These are phyloP conservation scores for Pezicula neosporulosa DNA, from an alignment of 2,329 filamentous ascomycete genomes.

Conservation along the genomic window DNA sequence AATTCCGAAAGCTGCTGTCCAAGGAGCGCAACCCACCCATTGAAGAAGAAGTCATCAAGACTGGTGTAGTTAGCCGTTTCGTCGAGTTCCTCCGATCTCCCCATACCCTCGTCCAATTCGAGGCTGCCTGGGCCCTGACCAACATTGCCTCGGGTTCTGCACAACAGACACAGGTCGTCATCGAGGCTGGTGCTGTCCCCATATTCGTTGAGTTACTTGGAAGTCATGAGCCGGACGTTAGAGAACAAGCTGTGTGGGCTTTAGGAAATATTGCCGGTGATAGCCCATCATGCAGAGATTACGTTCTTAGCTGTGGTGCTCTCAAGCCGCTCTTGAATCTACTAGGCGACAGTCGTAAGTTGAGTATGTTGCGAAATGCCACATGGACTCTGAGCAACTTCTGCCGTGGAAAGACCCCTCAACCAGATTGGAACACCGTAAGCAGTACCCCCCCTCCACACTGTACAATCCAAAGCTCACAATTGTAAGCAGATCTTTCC, in stretches of 20 bases:
- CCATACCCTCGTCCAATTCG: slow-evolving; percentile 97
- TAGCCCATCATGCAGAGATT: slow-evolving; percentile 95
- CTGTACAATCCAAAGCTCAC: slow-evolving; percentile 21
- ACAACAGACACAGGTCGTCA: slow-evolving; percentile 96
- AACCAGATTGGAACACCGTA: slow-evolving; percentile 96
- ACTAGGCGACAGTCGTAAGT: slow-evolving; percentile 94
- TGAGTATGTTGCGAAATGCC: slow-evolving; percentile 98
- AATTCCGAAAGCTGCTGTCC: slow-evolving; percentile 95
- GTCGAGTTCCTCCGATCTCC: slow-evolving; percentile 98
- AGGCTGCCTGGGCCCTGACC: slow-evolving; percentile 97
- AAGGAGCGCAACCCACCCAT: slow-evolving; percentile 99
- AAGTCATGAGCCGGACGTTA: slow-evolving; percentile 95
- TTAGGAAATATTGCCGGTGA: slow-evolving; percentile 98
- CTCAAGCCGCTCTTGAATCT: slow-evolving; percentile 86
- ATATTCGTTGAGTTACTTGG: slow-evolving; percentile 96
- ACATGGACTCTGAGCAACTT: slow-evolving; percentile 99
- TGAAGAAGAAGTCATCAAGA: slow-evolving; percentile 99
- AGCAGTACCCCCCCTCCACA: slow-evolving; percentile 30
- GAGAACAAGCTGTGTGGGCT: slow-evolving; percentile 98
- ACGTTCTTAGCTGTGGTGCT: slow-evolving; percentile 87
- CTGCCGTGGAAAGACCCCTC: slow-evolving; percentile 98
- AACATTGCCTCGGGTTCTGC: slow-evolving; percentile 98
- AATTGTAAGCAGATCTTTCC: slow-evolving; percentile 71
- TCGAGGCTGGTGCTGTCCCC: slow-evolving; percentile 94
- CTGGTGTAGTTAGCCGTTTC: slow-evolving; percentile 93